Evolutionary conservation across 2,329 filamentous ascomycete species (phyloP).

Genomic region (Apiospora rasikravindrae): DNA sequence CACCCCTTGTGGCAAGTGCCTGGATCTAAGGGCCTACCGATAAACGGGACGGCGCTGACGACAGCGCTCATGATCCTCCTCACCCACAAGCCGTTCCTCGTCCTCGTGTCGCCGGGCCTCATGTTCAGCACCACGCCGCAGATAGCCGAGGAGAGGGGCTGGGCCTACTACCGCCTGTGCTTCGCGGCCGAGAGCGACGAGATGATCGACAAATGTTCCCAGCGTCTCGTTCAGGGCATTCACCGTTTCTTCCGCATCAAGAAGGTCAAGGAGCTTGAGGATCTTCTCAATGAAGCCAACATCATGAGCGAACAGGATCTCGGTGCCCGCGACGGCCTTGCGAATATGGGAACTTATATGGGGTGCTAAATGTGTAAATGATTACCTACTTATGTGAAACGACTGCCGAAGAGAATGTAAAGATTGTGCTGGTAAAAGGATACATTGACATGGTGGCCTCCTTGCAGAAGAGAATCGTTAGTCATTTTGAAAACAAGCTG

Average conservation of each 20-base stretch:
- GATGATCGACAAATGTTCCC: constrained; percentile 65
- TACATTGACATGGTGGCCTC: neutral
- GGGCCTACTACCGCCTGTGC: constrained; percentile 78
- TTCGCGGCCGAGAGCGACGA: constrained; percentile 84
- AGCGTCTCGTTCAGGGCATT: constrained; percentile 71
- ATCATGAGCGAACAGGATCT: constrained; percentile 26
- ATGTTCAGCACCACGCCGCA: constrained; percentile 75
- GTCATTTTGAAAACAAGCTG: neutral
- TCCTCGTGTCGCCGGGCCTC: constrained; percentile 71
- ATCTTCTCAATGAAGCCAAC: constrained; percentile 52
- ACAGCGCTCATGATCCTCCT: constrained; percentile 74
- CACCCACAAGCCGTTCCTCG: constrained; percentile 70
- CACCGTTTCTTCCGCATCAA: constrained; percentile 80
- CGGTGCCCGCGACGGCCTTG: constrained; percentile 29
- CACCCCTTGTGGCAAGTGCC: constrained; percentile 69
- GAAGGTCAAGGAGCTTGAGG: constrained; percentile 68
- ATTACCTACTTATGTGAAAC: neutral
- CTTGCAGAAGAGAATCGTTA: neutral
- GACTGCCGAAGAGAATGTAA: neutral
- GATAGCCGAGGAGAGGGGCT: constrained; percentile 63
- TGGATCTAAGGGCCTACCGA: constrained; percentile 43
- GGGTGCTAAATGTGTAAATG: constrained; percentile 32
- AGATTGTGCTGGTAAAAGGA: neutral
- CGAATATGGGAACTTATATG: constrained; percentile 31
- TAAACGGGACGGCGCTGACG: constrained; percentile 62